Evolutionary conservation across 75 land plant genomes (phyloP).

Genomic region (Gnetum montanum): DNA sequence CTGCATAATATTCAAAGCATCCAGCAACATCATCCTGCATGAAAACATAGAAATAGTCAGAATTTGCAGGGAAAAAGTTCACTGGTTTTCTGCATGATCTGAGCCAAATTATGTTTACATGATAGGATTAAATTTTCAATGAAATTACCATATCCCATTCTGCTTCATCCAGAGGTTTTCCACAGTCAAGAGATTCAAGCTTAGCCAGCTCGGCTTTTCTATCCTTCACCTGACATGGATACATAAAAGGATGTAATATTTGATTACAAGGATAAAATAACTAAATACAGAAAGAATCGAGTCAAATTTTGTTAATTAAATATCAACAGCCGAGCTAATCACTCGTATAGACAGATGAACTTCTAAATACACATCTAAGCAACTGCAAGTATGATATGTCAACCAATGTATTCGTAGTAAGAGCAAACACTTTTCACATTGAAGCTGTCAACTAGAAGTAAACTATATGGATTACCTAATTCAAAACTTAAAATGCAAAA

Average conservation of each 20-base stretch:
- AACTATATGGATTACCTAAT: no score
- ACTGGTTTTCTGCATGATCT: no score
- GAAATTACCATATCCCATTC: constrained; percentile 93
- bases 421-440: no score
- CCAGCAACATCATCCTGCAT: constrained; percentile 95
- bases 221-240: constrained; percentile 59
- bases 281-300: not conserved
- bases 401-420: no score
- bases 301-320: not conserved
- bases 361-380: no score
- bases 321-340: not conserved
- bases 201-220: constrained; percentile 70
- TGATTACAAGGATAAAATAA: not conserved
- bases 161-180: constrained; percentile 95
- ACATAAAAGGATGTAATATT: not conserved
- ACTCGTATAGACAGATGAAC: no score
- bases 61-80: not conserved
- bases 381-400: no score
- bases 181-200: constrained; percentile 86
- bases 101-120: no score
- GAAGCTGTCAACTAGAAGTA: no score
- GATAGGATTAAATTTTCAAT: no score
- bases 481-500: no score
- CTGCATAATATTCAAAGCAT: constrained; percentile 97
- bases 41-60: constrained; percentile 9